Evolutionary conservation across 352 stramenopile genomes (phyloP).

Genomic region (Saprolegnia parasitica): DNA sequence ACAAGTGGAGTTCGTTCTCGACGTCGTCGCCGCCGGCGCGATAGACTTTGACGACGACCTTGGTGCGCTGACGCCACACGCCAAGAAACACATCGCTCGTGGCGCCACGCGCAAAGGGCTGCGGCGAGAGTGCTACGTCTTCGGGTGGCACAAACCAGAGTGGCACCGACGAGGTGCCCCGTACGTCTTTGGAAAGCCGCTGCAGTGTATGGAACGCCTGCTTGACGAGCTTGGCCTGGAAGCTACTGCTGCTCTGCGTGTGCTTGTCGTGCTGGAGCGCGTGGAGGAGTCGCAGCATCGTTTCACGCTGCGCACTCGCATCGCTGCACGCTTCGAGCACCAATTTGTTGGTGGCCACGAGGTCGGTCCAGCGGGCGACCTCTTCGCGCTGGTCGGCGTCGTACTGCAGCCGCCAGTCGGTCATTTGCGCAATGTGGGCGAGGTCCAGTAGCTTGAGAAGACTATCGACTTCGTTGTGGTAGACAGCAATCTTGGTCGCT

Average conservation of each 20-base stretch:
- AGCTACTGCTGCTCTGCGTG: neutral
- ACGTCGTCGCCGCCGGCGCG: constrained; percentile 47
- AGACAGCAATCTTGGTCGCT: constrained; percentile 19
- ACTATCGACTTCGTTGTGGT: constrained; percentile 18
- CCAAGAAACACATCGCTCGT: constrained; percentile 4
- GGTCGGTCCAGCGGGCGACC: neutral
- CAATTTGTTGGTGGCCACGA: constrained; percentile 1
- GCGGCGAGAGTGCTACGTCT: neutral
- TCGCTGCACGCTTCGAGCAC: constrained; percentile 13
- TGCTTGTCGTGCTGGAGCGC: neutral
- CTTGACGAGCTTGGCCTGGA: neutral
- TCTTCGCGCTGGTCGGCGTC: constrained; percentile 10
- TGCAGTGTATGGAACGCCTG: constrained; percentile 20
- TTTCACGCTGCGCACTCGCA: constrained; percentile 11
- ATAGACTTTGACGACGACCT: constrained; percentile 54
- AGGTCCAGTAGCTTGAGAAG: constrained; percentile 17
- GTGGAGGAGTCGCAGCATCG: constrained; percentile 15
- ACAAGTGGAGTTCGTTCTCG: constrained; percentile 49
- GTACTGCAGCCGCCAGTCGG: constrained; percentile 18
- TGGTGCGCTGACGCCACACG: constrained; percentile 23
- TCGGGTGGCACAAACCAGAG: constrained; percentile 15
- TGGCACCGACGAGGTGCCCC: neutral
- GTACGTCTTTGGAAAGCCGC: neutral
- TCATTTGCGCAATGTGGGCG: constrained; percentile 24
- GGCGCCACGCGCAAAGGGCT: constrained; percentile 9